phyloP scores from a whole-genome alignment of 208 protist species.

The Trichomonas tenax region DNA sequence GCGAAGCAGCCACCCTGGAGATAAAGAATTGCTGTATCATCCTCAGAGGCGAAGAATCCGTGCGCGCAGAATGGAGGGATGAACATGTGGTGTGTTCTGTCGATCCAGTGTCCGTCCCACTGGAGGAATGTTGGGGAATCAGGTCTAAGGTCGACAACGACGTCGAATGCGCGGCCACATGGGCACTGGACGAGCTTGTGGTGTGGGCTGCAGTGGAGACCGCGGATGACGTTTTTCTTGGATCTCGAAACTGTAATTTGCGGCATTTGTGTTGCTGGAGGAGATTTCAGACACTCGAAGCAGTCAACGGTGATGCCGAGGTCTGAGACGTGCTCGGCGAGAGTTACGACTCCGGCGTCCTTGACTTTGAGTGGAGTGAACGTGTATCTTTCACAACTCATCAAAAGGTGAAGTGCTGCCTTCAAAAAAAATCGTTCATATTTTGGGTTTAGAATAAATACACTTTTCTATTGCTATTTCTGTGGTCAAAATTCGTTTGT shows the following conservation, averaged over 20 bases:
- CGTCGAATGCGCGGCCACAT: background rate
- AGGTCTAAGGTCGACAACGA: background rate
- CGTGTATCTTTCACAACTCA: too few species aligned
- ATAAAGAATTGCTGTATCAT: background rate
- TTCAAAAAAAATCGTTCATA: too few species aligned
- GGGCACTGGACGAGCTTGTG: background rate
- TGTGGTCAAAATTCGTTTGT: too few species aligned
- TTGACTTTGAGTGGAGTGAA: too few species aligned
- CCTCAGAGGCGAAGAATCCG: background rate
- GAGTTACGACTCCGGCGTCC: too few species aligned
- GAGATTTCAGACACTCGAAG: background rate
- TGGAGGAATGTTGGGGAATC: background rate
- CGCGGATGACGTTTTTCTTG: background rate
- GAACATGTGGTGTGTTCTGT: background rate
- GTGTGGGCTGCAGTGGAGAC: background rate
- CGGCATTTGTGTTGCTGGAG: background rate
- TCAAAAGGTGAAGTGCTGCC: too few species aligned
- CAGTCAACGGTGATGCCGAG: background rate
- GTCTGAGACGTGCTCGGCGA: too few species aligned
- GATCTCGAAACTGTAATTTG: background rate
- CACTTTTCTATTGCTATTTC: too few species aligned
- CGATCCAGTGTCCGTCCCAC: background rate
- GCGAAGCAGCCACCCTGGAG: background rate
- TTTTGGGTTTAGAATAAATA: too few species aligned
- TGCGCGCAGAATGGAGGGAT: conserved; percentile 1